Conservation (phyloP, 148 eudicot genomes). For the Vaccinium vitisidaea region DNA sequence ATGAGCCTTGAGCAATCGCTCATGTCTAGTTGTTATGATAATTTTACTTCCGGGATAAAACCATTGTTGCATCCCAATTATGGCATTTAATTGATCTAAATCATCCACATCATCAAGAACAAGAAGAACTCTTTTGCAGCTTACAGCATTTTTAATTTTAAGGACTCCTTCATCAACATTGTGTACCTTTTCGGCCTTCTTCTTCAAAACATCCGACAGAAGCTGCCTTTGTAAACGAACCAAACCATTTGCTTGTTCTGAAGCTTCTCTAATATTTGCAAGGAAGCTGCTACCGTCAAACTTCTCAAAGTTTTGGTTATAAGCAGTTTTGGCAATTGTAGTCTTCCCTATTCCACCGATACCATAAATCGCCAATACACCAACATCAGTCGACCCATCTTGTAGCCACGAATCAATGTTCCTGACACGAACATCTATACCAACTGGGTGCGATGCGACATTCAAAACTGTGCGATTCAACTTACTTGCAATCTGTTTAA, state of each 20-base stretch:
- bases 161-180: constrained; percentile 15
- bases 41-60: constrained; percentile 8
- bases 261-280: constrained; percentile 12
- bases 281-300: constrained; percentile 10
- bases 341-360: constrained; percentile 17
- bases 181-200: not conserved
- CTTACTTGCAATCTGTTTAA: constrained; percentile 6
- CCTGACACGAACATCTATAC: not conserved
- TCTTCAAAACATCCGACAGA: not conserved
- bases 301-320: constrained; percentile 6
- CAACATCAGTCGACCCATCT: constrained; percentile 14
- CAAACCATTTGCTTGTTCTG: not conserved
- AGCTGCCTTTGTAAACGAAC: constrained; percentile 12
- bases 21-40: constrained; percentile 9
- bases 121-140: constrained; percentile 13
- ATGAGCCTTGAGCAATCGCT: constrained; percentile 12
- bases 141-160: not conserved
- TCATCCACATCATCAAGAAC: constrained; percentile 15
- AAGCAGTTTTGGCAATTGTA: constrained; percentile 8
- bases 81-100: not conserved
- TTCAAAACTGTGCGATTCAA: constrained; percentile 8
- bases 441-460: constrained; percentile 9
- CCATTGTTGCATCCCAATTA: not conserved
- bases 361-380: constrained; percentile 5
- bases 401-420: constrained; percentile 10